Conservation (phyloP, 1,284 basidiomycete species). For the Abortiporus biennis region DNA sequence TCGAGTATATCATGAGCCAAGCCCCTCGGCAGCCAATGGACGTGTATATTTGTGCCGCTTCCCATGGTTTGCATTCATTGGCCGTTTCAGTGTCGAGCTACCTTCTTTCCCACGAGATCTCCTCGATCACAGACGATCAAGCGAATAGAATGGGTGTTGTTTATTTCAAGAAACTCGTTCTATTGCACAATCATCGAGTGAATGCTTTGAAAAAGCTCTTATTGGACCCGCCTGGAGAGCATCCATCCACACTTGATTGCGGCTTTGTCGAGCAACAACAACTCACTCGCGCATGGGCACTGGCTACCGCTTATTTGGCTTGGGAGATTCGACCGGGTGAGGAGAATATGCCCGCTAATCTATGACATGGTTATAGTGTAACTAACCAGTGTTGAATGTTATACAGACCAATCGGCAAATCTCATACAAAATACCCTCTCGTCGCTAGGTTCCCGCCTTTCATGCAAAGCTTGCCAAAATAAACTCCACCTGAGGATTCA, state of each 20-base stretch:
- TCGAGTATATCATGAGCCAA: constrained; percentile 15
- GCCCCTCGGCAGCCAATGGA: constrained; percentile 22
- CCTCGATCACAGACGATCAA: constrained; percentile 19
- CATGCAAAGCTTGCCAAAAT: constrained; percentile 3
- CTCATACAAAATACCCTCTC: background rate
- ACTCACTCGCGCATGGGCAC: constrained; percentile 21
- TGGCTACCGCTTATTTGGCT: constrained; percentile 21
- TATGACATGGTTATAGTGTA: background rate
- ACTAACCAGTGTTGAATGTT: background rate
- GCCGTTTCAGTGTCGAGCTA: constrained; percentile 21
- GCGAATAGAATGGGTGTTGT: constrained; percentile 19
- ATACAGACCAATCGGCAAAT: constrained; percentile 3
- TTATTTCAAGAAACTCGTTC: constrained; percentile 23
- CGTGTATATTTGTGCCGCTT: constrained; percentile 23
- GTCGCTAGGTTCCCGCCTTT: constrained; percentile 1
- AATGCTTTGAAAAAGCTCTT: constrained; percentile 21
- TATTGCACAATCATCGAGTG: constrained; percentile 22
- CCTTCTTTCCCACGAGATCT: constrained; percentile 18
- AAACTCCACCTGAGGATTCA: background rate
- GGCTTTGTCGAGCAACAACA: constrained; percentile 22
- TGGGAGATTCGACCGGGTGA: constrained; percentile 22
- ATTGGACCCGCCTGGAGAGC: constrained; percentile 21
- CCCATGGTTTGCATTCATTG: constrained; percentile 18
- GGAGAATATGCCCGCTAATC: background rate
- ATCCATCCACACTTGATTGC: constrained; percentile 18